A percentile compares a stretch with the other conserved stretches of the same genome.
Conservation (phyloP, 192 early-diverging fungal genomes). For the Coemansia sp. region DNA sequence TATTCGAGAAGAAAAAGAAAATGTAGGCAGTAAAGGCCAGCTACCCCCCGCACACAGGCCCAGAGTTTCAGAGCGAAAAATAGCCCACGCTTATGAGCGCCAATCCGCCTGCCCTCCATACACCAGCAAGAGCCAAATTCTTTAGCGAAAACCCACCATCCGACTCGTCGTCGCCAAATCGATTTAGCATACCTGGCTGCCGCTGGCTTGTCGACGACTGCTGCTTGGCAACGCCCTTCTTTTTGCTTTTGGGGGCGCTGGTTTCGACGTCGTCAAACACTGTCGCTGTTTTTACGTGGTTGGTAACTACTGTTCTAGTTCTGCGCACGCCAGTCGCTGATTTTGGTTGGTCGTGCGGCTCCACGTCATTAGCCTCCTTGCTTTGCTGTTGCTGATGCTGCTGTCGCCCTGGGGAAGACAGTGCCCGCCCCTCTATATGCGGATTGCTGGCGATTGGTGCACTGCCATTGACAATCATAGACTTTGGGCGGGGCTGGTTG, state of each 20-base stretch:
- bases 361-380: not conserved
- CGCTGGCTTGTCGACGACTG: not conserved
- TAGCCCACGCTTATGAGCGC: not conserved
- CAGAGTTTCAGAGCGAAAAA: slow-evolving; percentile 1
- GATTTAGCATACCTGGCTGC: slow-evolving; percentile 12
- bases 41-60: not conserved
- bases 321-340: not conserved
- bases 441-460: not conserved
- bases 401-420: not conserved
- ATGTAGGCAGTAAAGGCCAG: not conserved
- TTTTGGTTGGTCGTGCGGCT: not conserved
- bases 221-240: slow-evolving; percentile 2
- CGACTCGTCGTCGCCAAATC: slow-evolving; percentile 15
- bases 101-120: not conserved
- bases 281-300: slow-evolving; percentile 5
- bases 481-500: slow-evolving; percentile 1
- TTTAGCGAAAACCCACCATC: not conserved
- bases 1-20: slow-evolving; percentile 1
- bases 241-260: not conserved
- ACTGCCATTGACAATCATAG: not conserved
- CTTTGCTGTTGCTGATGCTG: not conserved
- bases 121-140: not conserved
- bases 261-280: slow-evolving; percentile 5
- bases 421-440: not conserved
- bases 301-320: slow-evolving; percentile 1